Evolutionary conservation across 306 rosid genomes (phyloP), one percentile per base, ranked within the genome.

Genomic region (Malus sylvestris): DNA sequence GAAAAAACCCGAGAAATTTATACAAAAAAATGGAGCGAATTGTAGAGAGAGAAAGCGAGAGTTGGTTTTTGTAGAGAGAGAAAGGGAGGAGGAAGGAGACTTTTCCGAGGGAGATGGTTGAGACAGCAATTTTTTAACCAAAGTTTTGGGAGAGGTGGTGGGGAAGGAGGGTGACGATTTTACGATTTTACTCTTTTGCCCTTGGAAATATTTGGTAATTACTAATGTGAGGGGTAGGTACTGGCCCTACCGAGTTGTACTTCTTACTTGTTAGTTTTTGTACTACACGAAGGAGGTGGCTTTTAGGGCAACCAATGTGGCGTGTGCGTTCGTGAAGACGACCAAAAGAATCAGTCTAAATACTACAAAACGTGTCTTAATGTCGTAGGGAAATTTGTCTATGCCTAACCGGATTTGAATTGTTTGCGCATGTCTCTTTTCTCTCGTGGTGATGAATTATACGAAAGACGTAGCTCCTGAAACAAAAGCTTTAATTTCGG

Each of bases 121-220:
- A 81, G 79, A 85, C 79, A 35, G 76, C 82, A 73, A 79, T 82
- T 73, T 70, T 76, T 72, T 76, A 85, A 76, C 86, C 27, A 55
- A 70, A 70, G 84, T 74, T 11, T 20, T 20, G 18, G 0, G 20
- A 51, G 58, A 73, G 82, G 59, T 58, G 86, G 66, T 66, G 62
- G 32, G 62, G 4, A 14, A 55, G 70, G 19, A 42, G 66, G 83
- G 44, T 23, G 70, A 2, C 10, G 27, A 52, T 13, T 71, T 13
- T 71, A 77, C 85, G 7, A 3, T 44, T 20, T 78, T 83, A 3
- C 74, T 83, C 86, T 27, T 68, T 78, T 83, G 2, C 74, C 86
- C 89, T 27, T 63, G 27, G 0, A 0, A 0, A 6, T 38, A 18
- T 11, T 16, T 8, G 23, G 65, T 65, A 30, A 27, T 70, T 38